Base-by-base conservation (phyloP, 2,329 filamentous ascomycete genomes). In the Colletotrichum truncatum region DNA sequence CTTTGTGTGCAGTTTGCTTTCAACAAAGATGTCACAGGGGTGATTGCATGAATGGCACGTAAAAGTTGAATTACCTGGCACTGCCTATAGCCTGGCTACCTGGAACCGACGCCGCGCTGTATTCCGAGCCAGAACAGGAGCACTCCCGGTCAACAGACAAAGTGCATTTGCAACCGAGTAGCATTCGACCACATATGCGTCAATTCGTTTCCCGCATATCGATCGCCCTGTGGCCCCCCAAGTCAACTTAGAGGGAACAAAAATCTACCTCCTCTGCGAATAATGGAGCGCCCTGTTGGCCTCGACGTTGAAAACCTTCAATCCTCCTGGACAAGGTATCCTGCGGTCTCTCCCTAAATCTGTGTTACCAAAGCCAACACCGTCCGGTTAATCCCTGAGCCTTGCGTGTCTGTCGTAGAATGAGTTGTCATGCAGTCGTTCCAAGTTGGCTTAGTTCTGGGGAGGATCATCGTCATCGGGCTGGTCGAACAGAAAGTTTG, bases 401-500 rank as follows among this genome's bases (percentile, higher is more conserved):
- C 60, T 45, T 63, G 62, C 63, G 51, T 66, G 45, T 66, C 57
- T 66, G 63, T 66, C 63, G 43, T 63, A 62, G 49, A 56, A 56
- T 56, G 51, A 28, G 46, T 60, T 30, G 51, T 66, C 38, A 65
- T 63, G 57, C 49, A 53, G 43, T 66, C 58, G 57, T 66, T 52
- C 43, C 45, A 63, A 25, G 38, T 36, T 26, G 28, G 70, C 68
- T 77, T 79, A 84, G 73, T 82, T 81, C 66, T 80, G 76, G 9
- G 79, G 74, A 30, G 83, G 80, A 63, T 91, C 89, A 34, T 93
- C 91, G 49, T 98, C 94, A 67, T 97, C 94, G 9, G 94, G 94
- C 81, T 98, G 94, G 73, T 99, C 96, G 76, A 99, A 99, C 66
- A 99, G 85, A 80, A 98, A 98, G 81, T 99, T 99, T 69, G 96